Base-by-base conservation (phyloP, 2,329 filamentous ascomycete species). In the Aspergillus fischeri region DNA sequence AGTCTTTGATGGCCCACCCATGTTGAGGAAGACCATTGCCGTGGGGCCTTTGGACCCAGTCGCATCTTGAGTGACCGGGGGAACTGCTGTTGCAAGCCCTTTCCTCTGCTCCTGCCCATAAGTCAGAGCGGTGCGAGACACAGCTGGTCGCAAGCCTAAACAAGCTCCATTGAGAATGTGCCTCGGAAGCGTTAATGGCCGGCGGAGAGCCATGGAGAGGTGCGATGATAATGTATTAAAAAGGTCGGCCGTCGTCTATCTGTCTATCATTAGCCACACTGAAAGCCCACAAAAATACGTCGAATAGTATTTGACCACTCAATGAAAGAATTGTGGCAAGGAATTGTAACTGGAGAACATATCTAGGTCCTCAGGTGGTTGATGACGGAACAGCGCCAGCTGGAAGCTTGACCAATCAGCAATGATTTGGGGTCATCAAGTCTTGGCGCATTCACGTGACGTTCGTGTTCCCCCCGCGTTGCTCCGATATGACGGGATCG, bases 21-120 rank as follows among this genome's bases (percentile, higher is more conserved):
- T 99, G 77, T 99, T 99, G 78, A 99, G 85, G 70, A 99, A 97
- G 14, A 99, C 94, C 86, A 99, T 97, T 47, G 94, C 94, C 4
- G 94, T 99, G 7, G 92, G 92, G 0, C 93, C 93, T 70, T 90
- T 83, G 2, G 83, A 81, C 51, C 82, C 84, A 0, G 84, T 84
- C 6, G 83, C 81, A 81, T 91, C 83, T 73, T 95, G 91, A 0
- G 90, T 92, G 24, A 94, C 91, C 7, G 91, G 90, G 10, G 90
- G 89, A 4, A 85, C 86, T 20, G 82, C 79, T 14, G 86, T 88
- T 29, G 87, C 88, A 64, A 79, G 75, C 4, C 69, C 67, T 49
- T 68, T 63, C 60, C 68, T 66, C 24, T 67, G 71, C 49, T 64
- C 57, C 45, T 62, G 53, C 51, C 58, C 63, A 44, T 57, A 66